A percentile compares a stretch with the other conserved stretches of the same genome.
These are phyloP conservation scores for Syncephalastrum racemosum DNA, from an alignment of 371 early-diverging fungal species.

Conservation along the genomic window DNA sequence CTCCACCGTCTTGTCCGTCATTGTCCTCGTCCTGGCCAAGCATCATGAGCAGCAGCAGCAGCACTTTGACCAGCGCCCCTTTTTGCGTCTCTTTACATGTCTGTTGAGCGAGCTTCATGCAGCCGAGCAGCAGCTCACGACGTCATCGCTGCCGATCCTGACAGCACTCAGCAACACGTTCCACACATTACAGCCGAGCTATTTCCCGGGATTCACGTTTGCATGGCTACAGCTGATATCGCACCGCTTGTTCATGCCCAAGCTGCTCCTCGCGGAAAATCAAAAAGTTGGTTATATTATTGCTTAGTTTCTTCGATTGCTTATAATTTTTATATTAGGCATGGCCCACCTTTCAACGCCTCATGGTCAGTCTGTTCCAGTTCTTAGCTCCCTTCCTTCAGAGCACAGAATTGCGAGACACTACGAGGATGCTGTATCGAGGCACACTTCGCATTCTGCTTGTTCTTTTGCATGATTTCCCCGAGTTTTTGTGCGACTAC, in stretches of 20 bases:
- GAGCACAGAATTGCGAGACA: slow-evolving; percentile 68
- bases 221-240: slow-evolving; percentile 94
- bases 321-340: slow-evolving; percentile 28
- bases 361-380: slow-evolving; percentile 80
- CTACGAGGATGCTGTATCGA: slow-evolving; percentile 84
- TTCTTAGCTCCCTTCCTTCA: slow-evolving; percentile 87
- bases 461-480: slow-evolving; percentile 94
- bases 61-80: slow-evolving; percentile 89
- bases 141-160: slow-evolving; percentile 72
- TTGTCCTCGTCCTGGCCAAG: slow-evolving; percentile 79
- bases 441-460: slow-evolving; percentile 89
- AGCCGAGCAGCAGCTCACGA: slow-evolving; percentile 67
- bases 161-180: slow-evolving; percentile 81
- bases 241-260: slow-evolving; percentile 91
- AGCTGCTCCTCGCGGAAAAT: slow-evolving; percentile 71
- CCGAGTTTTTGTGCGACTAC: slow-evolving; percentile 93
- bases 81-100: slow-evolving; percentile 86
- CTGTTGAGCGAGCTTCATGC: slow-evolving; percentile 81
- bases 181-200: slow-evolving; percentile 79
- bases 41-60: slow-evolving; percentile 78
- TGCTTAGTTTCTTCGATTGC: slow-evolving; percentile 18
- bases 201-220: slow-evolving; percentile 94
- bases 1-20: slow-evolving; percentile 80
- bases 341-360: slow-evolving; percentile 86
- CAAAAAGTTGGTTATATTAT: slow-evolving; percentile 49